These are phyloP conservation scores for Apiospora rasikravindrae DNA, from an alignment of 2,329 filamentous ascomycete species.

Conservation along the genomic window DNA sequence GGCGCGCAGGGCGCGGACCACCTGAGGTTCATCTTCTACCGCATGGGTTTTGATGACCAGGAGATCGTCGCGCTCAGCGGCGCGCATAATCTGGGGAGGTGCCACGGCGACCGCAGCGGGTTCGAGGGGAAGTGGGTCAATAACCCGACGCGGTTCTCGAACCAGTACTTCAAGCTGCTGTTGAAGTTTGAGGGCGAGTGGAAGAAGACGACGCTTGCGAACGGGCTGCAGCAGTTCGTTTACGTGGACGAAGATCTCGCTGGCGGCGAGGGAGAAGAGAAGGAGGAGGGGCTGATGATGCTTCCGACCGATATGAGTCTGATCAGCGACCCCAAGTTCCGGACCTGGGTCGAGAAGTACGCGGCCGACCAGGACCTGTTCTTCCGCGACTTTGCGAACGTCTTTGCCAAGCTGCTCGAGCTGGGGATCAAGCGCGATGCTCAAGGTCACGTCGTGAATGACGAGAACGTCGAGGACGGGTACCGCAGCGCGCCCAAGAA, in stretches of 20 bases:
- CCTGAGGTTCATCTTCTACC: slow-evolving; percentile 85
- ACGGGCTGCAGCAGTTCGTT: slow-evolving; percentile 54
- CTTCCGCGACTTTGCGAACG: slow-evolving; percentile 63
- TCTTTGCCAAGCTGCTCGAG: slow-evolving; percentile 65
- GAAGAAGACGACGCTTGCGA: slow-evolving; percentile 35
- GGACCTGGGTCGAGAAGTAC: slow-evolving; percentile 62
- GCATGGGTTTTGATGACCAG: slow-evolving; percentile 96
- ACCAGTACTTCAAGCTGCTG: slow-evolving; percentile 43
- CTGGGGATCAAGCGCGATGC: slow-evolving; percentile 63
- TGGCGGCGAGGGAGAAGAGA: slow-evolving; percentile 53
- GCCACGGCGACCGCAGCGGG: slow-evolving; percentile 44
- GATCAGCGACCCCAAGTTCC: slow-evolving; percentile 57
- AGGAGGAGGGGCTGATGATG: slow-evolving; percentile 67
- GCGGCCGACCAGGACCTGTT: slow-evolving; percentile 66
- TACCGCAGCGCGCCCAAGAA: slow-evolving; percentile 56
- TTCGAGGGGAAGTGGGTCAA: slow-evolving; percentile 45
- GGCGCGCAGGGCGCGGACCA: slow-evolving; percentile 79
- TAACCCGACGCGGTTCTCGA: slow-evolving; percentile 44
- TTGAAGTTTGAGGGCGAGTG: slow-evolving; percentile 37
- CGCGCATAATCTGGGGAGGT: slow-evolving; percentile 85
- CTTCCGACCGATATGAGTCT: slow-evolving; percentile 68
- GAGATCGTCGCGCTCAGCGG: slow-evolving; percentile 91
- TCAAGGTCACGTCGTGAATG: slow-evolving; percentile 57
- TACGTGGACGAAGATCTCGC: slow-evolving; percentile 64
- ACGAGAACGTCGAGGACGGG: slow-evolving; percentile 58